Conservation (phyloP, 306 rosid species). For the Vachellia collinsii region DNA sequence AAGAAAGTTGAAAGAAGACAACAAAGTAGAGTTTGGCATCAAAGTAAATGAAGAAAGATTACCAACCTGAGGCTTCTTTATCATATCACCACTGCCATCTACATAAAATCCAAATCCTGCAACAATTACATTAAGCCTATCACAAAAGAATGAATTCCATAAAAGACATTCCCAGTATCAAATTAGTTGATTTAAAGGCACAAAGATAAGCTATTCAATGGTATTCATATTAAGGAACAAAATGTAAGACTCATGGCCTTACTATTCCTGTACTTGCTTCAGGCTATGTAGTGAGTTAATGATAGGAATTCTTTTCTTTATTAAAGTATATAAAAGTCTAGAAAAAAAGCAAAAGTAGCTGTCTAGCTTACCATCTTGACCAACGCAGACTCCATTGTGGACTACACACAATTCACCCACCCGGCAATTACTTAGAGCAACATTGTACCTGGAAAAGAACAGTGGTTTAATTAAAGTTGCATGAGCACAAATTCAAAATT, state of each 20-base stretch:
- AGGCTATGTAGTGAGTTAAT: conserved; percentile 13
- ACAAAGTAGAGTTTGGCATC: conserved; percentile 12
- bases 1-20: background rate
- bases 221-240: conserved; percentile 1
- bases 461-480: conserved; percentile 11
- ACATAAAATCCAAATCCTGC: conserved; percentile 89
- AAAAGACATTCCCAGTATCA: conserved; percentile 11
- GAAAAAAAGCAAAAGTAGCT: conserved; percentile 31
- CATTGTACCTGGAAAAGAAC: conserved; percentile 69
- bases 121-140: conserved; percentile 27
- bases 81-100: conserved; percentile 70
- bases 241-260: conserved; percentile 3
- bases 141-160: conserved; percentile 13
- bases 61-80: conserved; percentile 93
- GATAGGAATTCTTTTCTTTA: background rate
- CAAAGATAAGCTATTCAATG: background rate
- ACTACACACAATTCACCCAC: conserved; percentile 84
- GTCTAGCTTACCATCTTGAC: conserved; percentile 83
- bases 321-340: conserved; percentile 1
- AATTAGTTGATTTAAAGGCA: background rate
- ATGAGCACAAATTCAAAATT: conserved; percentile 23
- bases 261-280: conserved; percentile 13
- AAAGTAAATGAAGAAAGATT: conserved; percentile 10
- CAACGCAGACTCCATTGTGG: conserved; percentile 90
- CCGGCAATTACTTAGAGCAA: conserved; percentile 70